Percentiles rank a stretch among this genome's conserved stretches.
Conservation (phyloP, 768 basidiomycete species). For the Tulasnella sp. region DNA sequence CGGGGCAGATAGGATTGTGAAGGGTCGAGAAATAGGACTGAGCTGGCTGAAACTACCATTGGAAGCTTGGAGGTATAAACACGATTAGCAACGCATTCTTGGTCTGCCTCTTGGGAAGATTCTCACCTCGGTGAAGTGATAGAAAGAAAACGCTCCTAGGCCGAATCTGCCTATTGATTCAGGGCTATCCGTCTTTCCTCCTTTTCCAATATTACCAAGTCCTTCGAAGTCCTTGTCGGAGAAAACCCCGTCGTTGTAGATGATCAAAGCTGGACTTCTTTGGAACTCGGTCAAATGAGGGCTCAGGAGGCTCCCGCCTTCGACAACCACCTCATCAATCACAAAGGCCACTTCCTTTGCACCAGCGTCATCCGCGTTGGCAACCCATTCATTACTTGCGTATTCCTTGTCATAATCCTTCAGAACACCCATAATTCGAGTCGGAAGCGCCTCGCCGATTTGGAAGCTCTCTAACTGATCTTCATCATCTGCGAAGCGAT, state of each 20-base stretch:
- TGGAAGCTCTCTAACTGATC: slow-evolving; percentile 29
- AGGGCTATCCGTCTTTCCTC: slow-evolving; percentile 32
- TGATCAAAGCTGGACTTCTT: slow-evolving; percentile 31
- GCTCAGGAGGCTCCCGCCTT: slow-evolving; percentile 26
- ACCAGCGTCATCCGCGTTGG: slow-evolving; percentile 43
- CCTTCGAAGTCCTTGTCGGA: slow-evolving; percentile 37
- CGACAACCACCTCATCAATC: slow-evolving; percentile 27
- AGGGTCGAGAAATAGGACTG: slow-evolving; percentile 38
- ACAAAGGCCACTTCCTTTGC: slow-evolving; percentile 37
- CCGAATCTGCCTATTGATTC: slow-evolving; percentile 45
- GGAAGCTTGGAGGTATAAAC: slow-evolving; percentile 25
- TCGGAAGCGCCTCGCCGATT: slow-evolving; percentile 36
- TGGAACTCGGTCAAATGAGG: slow-evolving; percentile 31
- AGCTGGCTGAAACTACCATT: slow-evolving; percentile 28
- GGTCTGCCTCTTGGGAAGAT: slow-evolving; percentile 17
- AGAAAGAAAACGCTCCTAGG: slow-evolving; percentile 42
- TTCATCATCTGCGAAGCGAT: slow-evolving; percentile 14
- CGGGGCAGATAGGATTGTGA: slow-evolving; percentile 34
- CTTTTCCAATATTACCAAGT: slow-evolving; percentile 36
- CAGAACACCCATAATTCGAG: slow-evolving; percentile 35
- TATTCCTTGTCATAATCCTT: slow-evolving; percentile 35
- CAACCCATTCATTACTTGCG: slow-evolving; percentile 41
- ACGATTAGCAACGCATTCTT: background rate
- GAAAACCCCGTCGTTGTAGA: slow-evolving; percentile 39
- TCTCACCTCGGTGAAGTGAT: slow-evolving; percentile 41